Evolutionary conservation across 2,329 filamentous ascomycete species (phyloP), one percentile per base, ranked within the genome.

Genomic region (Thermothelomyces thermophilus): DNA sequence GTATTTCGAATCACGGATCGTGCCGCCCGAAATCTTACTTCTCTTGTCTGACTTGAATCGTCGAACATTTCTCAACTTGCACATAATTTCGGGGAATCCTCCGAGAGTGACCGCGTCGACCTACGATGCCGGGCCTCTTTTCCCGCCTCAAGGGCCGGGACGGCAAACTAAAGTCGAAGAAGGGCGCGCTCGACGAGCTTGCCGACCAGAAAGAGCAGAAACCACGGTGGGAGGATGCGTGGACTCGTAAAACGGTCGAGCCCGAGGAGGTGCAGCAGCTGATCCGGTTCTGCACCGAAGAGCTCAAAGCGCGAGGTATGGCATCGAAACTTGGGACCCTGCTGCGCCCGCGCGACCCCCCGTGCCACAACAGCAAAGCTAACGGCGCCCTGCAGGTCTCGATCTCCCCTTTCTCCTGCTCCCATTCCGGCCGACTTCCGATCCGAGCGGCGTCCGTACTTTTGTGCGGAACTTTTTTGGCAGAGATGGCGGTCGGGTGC

Each of bases 231-330:
- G 86, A 88, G 54, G 87, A 96, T 66, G 86, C 89, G 56, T 98
- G 90, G 81, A 77, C 82, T 55, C 85, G 91, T 63, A 87, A 79
- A 48, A 80, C 83, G 41, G 84, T 98, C 58, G 84, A 88, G 46
- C 86, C 90, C 5, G 89, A 95, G 58, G 93, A 98, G 71, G 83
- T 98, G 41, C 84, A 90, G 62, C 90, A 95, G 64, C 73, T 98
- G 55, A 75, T 97, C 45, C 80, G 83, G 64, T 82, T 83, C 58
- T 96, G 90, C 71, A 94, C 90, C 10, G 77, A 83, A 49, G 93
- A 98, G 72, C 80, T 98, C 68, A 98, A 97, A 73, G 85, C 86
- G 53, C 81, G 90, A 87, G 91, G 91, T 95, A 82, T 61, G 80
- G 70, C 53, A 56, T 57, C 59, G 57, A 56, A 28, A 33, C 16